A percentile compares a stretch with the other conserved stretches of the same genome.
phyloP scores from a whole-genome alignment of 495 filamentous ascomycete genomes.

The Podospora tetraspora region DNA sequence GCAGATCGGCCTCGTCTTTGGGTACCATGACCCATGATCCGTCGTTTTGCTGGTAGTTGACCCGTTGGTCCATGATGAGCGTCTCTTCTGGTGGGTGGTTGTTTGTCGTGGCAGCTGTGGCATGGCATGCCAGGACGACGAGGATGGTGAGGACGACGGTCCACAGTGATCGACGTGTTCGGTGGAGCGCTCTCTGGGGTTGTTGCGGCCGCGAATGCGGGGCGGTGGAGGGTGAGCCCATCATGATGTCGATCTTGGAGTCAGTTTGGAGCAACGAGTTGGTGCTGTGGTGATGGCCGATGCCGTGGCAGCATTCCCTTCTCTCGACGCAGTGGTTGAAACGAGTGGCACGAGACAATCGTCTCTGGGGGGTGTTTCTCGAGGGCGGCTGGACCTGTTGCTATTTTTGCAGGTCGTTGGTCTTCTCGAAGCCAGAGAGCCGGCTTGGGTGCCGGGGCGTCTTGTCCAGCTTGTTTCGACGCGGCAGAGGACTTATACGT shows the following conservation, averaged over 20 bases:
- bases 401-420: neutral
- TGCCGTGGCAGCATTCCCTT: conserved; percentile 28
- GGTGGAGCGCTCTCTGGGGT: conserved; percentile 9
- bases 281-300: neutral
- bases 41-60: conserved; percentile 24
- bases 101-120: conserved; percentile 25
- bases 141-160: conserved; percentile 31
- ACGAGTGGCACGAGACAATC: neutral
- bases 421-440: neutral
- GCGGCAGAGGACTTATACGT: conserved; percentile 9
- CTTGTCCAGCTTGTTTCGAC: conserved; percentile 7
- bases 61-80: conserved; percentile 35
- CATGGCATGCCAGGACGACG: conserved; percentile 29
- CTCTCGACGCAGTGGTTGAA: neutral
- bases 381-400: neutral
- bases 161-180: conserved; percentile 22
- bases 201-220: conserved; percentile 13
- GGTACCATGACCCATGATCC: conserved; percentile 39
- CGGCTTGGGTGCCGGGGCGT: neutral
- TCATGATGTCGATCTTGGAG: conserved; percentile 23
- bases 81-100: conserved; percentile 28
- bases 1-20: conserved; percentile 27
- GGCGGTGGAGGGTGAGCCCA: conserved; percentile 13
- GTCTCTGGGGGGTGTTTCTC: conserved; percentile 3
- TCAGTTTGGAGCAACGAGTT: neutral